Conservation (phyloP, 768 basidiomycete genomes). For the Tylopilus vinaceipallidus region DNA sequence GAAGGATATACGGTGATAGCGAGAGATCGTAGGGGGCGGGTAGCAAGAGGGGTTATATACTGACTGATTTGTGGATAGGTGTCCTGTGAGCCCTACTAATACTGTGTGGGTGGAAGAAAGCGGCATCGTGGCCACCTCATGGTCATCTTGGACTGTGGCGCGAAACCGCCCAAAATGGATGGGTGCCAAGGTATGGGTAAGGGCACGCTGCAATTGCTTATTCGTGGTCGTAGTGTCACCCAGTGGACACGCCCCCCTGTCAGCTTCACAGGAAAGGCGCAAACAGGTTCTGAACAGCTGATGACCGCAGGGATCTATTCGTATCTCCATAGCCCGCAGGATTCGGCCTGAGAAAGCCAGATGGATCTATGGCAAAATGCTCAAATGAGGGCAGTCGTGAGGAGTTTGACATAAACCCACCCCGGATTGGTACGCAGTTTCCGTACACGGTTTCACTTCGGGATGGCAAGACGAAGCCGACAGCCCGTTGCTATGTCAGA, state of each 20-base stretch:
- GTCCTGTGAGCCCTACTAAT: conserved; percentile 17
- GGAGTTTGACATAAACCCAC: conserved; percentile 24
- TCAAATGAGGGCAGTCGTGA: conserved; percentile 14
- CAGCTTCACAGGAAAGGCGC: conserved; percentile 20
- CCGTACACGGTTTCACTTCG: conserved; percentile 10
- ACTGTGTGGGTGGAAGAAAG: conserved; percentile 27
- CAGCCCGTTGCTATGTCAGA: conserved; percentile 25
- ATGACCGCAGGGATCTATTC: conserved; percentile 23
- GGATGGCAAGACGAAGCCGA: conserved; percentile 7
- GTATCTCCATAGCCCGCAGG: conserved; percentile 24
- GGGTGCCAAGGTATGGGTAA: conserved; percentile 24
- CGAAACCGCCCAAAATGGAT: conserved; percentile 29
- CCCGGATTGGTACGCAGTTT: conserved; percentile 11
- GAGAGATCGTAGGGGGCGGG: conserved; percentile 17
- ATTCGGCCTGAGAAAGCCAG: conserved; percentile 23
- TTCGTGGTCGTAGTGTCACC: conserved; percentile 16
- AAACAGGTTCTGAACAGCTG: conserved; percentile 13
- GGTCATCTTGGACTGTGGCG: conserved; percentile 33
- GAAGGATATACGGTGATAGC: conserved; percentile 9
- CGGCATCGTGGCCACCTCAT: conserved; percentile 36
- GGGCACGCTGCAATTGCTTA: conserved; percentile 24
- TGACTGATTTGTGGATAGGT: conserved; percentile 25
- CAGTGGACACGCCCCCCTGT: conserved; percentile 17
- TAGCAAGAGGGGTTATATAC: conserved; percentile 31
- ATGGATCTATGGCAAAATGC: conserved; percentile 16